Conservation (phyloP, 1,284 basidiomycete genomes). For the Schizophyllum amplum region DNA sequence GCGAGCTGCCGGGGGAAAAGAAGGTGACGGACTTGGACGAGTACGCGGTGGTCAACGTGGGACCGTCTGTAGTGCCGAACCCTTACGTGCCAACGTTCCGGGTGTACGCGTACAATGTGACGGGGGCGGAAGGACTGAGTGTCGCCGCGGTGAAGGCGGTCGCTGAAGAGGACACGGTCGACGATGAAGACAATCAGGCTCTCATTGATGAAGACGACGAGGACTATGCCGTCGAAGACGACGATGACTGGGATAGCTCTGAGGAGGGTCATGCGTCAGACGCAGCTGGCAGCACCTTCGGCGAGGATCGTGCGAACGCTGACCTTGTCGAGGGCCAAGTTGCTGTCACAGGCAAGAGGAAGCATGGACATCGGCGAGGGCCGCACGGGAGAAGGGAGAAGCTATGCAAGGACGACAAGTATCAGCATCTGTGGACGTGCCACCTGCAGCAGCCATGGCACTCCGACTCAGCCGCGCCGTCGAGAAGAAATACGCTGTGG, state of each 20-base stretch:
- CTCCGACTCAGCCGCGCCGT: constrained; percentile 59
- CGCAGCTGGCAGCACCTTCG: not conserved
- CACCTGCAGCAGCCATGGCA: constrained; percentile 51
- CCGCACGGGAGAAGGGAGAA: constrained; percentile 31
- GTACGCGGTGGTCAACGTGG: constrained; percentile 71
- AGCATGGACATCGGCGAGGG: constrained; percentile 40
- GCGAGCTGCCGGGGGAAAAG: constrained; percentile 41
- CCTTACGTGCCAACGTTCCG: constrained; percentile 78
- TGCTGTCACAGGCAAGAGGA: constrained; percentile 16
- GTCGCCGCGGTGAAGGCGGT: not conserved
- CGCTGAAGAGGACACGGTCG: not conserved
- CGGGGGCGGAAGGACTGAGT: constrained; percentile 23
- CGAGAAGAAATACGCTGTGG: constrained; percentile 61
- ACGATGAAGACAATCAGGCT: no score
- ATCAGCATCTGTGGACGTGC: constrained; percentile 52
- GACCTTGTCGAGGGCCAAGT: not conserved
- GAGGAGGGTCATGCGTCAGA: not conserved
- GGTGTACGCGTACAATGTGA: constrained; percentile 76
- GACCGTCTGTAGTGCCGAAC: constrained; percentile 82
- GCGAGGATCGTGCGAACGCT: not conserved
- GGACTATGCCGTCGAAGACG: no score
- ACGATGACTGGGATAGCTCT: no score
- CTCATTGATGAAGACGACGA: no score
- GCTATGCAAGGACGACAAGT: constrained; percentile 43
- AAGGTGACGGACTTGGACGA: constrained; percentile 54